Percentiles rank a stretch among this genome's conserved stretches.
Evolutionary conservation across 2,329 filamentous ascomycete species (phyloP).

Genomic region (Thelonectria discophora): DNA sequence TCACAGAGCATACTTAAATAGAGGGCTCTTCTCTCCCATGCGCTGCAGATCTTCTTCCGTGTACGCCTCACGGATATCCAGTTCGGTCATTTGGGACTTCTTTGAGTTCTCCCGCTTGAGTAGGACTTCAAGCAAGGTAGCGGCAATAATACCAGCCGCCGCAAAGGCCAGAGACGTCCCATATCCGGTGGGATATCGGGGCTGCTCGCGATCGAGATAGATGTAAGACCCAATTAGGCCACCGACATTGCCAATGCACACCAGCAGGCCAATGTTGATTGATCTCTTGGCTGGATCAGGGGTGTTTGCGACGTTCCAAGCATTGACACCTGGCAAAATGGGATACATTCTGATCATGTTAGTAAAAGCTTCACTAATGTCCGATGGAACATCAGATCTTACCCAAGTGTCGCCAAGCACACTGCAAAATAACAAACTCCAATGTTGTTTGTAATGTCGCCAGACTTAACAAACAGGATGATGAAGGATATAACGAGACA

Average conservation of each 20-base stretch:
- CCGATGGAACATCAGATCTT: slow-evolving; percentile 1
- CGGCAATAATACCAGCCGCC: slow-evolving; percentile 40
- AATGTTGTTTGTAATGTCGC: slow-evolving; percentile 50
- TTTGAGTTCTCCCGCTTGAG: slow-evolving; percentile 41
- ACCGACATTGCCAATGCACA: slow-evolving; percentile 54
- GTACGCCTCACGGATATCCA: slow-evolving; percentile 37
- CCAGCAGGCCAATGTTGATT: slow-evolving; percentile 52
- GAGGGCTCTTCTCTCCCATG: slow-evolving; percentile 47
- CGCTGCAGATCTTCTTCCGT: slow-evolving; percentile 42
- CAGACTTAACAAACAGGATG: slow-evolving; percentile 49
- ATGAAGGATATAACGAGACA: slow-evolving; percentile 48
- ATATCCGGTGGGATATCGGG: slow-evolving; percentile 48
- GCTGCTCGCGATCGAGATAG: slow-evolving; percentile 47
- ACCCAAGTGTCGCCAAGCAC: slow-evolving; percentile 50
- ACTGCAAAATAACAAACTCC: slow-evolving; percentile 55
- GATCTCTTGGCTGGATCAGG: slow-evolving; percentile 51
- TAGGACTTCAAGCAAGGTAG: slow-evolving; percentile 43
- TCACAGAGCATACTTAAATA: slow-evolving; percentile 44
- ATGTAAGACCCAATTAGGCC: slow-evolving; percentile 53
- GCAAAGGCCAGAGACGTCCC: slow-evolving; percentile 47
- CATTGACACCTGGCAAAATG: slow-evolving; percentile 26
- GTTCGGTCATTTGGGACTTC: slow-evolving; percentile 40
- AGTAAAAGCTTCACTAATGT: too few species aligned
- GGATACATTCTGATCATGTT: too few species aligned
- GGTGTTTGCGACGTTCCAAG: slow-evolving; percentile 52